phyloP scores from a whole-genome alignment of 2,329 filamentous ascomycete genomes.

The Aspergillus pseudotamarii region DNA sequence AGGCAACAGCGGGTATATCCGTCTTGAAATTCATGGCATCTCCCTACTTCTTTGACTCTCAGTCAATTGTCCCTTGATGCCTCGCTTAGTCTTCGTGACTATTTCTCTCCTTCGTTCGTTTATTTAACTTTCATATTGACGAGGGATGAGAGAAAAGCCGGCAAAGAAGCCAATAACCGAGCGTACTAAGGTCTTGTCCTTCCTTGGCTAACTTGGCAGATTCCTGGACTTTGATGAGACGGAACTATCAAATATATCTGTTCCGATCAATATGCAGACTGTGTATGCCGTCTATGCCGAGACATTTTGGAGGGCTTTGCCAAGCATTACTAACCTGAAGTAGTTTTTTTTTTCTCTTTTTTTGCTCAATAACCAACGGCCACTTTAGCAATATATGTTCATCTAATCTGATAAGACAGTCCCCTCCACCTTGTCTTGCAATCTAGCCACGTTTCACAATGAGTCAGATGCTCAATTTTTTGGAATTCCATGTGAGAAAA shows the following conservation, averaged over 20 bases:
- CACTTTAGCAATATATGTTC: background rate
- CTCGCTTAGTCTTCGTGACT: background rate
- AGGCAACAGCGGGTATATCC: background rate
- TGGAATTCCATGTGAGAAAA: background rate
- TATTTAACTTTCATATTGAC: background rate
- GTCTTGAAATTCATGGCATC: background rate
- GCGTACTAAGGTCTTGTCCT: background rate
- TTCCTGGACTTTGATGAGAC: background rate
- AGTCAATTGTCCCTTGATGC: background rate
- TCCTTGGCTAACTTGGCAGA: background rate
- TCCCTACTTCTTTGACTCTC: background rate
- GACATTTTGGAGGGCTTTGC: background rate
- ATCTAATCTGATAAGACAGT: background rate
- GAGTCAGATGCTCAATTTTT: too few species aligned
- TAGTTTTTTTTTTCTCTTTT: background rate
- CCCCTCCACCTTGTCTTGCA: background rate
- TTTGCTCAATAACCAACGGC: background rate
- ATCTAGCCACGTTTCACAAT: background rate
- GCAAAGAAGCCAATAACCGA: background rate
- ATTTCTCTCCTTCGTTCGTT: background rate
- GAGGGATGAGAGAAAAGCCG: background rate
- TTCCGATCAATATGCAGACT: background rate
- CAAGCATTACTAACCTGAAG: background rate
- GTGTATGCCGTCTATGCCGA: background rate
- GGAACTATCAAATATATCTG: background rate